phyloP scores from a whole-genome alignment of 1,284 basidiomycete genomes.

The Heterobasidion occidentale region DNA sequence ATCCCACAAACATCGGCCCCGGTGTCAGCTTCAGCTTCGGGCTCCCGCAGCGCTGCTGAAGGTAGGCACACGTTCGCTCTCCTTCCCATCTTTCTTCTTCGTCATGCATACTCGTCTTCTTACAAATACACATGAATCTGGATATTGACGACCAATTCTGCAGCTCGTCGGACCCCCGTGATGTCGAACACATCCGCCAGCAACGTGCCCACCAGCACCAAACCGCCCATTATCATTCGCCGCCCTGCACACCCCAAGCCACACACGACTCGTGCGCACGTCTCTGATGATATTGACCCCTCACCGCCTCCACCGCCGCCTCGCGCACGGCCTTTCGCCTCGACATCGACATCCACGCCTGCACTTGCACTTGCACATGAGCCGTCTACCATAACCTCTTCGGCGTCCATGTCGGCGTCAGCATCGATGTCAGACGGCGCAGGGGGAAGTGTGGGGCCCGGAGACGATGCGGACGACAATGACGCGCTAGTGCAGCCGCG shows the following conservation, averaged over 20 bases:
- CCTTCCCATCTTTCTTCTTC: too few species aligned
- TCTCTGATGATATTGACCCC: conserved; percentile 29
- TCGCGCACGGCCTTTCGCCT: conserved; percentile 6
- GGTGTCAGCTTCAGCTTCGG: background rate
- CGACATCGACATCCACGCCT: background rate
- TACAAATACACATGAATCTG: too few species aligned
- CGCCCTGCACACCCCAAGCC: conserved; percentile 38
- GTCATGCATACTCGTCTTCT: too few species aligned
- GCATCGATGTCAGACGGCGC: background rate
- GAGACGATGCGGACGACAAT: conserved; percentile 10
- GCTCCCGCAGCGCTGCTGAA: too few species aligned
- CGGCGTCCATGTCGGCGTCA: background rate
- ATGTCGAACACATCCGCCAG: conserved; percentile 15
- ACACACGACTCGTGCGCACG: conserved; percentile 35
- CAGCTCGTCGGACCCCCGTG: too few species aligned
- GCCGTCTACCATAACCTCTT: background rate
- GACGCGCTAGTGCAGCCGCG: conserved; percentile 4
- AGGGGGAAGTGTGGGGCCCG: background rate
- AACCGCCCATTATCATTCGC: conserved; percentile 55
- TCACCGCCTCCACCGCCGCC: conserved; percentile 13
- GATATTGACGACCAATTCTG: background rate
- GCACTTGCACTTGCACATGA: background rate
- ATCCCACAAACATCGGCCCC: conserved; percentile 1
- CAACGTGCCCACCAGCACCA: conserved; percentile 25
- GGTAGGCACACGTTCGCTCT: too few species aligned